A percentile compares a stretch with the other conserved stretches of the same genome.
phyloP scores from a whole-genome alignment of 495 filamentous ascomycete species.

The Ascobolus immersus region DNA sequence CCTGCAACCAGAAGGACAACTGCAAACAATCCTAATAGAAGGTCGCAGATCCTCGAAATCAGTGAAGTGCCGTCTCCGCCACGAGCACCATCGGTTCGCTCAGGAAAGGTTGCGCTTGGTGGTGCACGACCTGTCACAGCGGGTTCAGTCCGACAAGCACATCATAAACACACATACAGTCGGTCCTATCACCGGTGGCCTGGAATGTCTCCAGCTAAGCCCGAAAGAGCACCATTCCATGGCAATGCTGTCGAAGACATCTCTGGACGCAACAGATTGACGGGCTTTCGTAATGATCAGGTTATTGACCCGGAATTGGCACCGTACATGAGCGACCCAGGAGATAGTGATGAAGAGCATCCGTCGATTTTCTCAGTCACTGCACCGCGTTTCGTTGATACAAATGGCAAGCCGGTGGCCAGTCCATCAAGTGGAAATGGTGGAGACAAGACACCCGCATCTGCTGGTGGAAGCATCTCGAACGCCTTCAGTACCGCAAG shows the following conservation, averaged over 20 bases:
- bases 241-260: constrained; percentile 38
- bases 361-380: constrained; percentile 63
- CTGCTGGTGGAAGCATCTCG: background rate
- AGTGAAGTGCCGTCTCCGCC: constrained; percentile 43
- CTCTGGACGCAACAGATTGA: constrained; percentile 20
- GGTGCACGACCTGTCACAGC: constrained; percentile 44
- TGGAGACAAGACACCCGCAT: background rate
- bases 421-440: background rate
- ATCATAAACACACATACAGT: constrained; percentile 55
- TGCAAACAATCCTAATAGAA: constrained; percentile 44
- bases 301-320: constrained; percentile 94
- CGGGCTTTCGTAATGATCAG: constrained; percentile 88
- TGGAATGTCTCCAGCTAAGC: constrained; percentile 21
- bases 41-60: constrained; percentile 79
- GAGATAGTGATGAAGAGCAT: constrained; percentile 75
- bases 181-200: constrained; percentile 34
- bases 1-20: constrained; percentile 63
- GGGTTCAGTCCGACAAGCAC: constrained; percentile 61
- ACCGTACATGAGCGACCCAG: constrained; percentile 85
- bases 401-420: constrained; percentile 7
- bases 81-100: constrained; percentile 73
- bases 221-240: constrained; percentile 73
- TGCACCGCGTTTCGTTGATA: no score
- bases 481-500: background rate
- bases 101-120: constrained; percentile 50